Base-by-base conservation (phyloP, 805 yeast genomes). In the Myxozyma sirexii region DNA sequence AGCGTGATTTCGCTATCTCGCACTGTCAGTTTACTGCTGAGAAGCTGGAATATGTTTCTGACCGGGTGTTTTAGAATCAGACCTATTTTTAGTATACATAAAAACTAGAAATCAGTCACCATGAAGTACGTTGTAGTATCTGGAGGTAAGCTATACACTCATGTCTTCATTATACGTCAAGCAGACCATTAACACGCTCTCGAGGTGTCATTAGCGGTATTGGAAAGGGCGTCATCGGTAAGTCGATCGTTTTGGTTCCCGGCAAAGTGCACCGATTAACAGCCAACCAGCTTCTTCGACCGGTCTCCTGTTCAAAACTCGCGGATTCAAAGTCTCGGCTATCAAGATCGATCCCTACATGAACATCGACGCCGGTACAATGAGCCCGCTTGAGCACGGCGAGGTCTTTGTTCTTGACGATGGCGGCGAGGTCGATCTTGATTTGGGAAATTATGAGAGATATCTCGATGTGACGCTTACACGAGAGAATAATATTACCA, bases 111-210 rank as follows among this genome's bases (percentile, higher is more conserved):
- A 46, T 24, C 10, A 6, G 33, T 39, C 42, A 59, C n/a, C 57
- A 93, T 94, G 98, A 94, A 94, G 78, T 94, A 91, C 97, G 98
- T 94, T 71, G 96, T 94, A 71, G 99, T 94, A 48, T 92, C 98
- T 60, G 99, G 99, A 75, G 99, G 74, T 71, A 56, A 39, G 74
- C 26, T 15, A 23, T 24, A 15, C 17, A 29, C 13, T 12, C 26
- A 37, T 17, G 27, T 29, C 13, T 24, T 39, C 8, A 15, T 17
- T 23, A 26, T 31, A n/a, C 1, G 26, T 24, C n/a, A 39, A 24
- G 19, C 17, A 33, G 27, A 41, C 27, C 23, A 29, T 23, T 47
- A 37, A 37, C 53, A 19, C 13, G 7, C 23, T 23, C 31, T 47
- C n/a, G 31, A 71, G 74, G 99, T 83, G 99, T 94, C 70, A 94